These are phyloP conservation scores for Friedmanniomyces simplex DNA, from an alignment of 495 filamentous ascomycete genomes.

Conservation along the genomic window DNA sequence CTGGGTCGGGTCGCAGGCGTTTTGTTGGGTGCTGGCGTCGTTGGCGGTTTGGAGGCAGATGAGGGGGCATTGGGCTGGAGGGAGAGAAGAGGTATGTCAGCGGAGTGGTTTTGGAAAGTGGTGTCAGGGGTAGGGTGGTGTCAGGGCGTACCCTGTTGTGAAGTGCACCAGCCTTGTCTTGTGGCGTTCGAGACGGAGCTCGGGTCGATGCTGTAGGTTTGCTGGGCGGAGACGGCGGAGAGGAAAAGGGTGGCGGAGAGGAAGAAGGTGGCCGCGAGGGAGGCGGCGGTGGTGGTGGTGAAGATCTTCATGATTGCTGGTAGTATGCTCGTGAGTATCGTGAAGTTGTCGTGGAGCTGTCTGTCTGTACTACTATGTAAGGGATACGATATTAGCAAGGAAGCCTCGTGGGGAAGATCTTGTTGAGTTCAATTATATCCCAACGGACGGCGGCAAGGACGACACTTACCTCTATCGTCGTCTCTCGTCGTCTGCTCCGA, in stretches of 20 bases:
- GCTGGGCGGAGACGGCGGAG: slow-evolving; percentile 28
- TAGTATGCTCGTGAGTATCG: too few species aligned
- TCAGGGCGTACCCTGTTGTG: slow-evolving; percentile 13
- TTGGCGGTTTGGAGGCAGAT: slow-evolving; percentile 64
- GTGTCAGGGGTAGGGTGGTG: slow-evolving; percentile 7
- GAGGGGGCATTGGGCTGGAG: slow-evolving; percentile 32
- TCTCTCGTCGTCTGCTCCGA: too few species aligned
- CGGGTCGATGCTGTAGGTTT: slow-evolving; percentile 49
- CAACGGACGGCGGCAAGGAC: too few species aligned
- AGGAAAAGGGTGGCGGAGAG: slow-evolving; percentile 20
- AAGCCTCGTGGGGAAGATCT: too few species aligned
- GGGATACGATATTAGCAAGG: too few species aligned
- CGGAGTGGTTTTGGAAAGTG: not conserved
- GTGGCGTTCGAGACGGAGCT: slow-evolving; percentile 36
- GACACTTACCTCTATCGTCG: too few species aligned
- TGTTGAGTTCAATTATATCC: too few species aligned
- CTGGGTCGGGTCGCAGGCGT: slow-evolving; percentile 56
- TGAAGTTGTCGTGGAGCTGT: too few species aligned
- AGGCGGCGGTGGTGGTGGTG: slow-evolving; percentile 22
- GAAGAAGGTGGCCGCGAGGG: slow-evolving; percentile 17
- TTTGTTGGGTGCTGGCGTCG: slow-evolving; percentile 41
- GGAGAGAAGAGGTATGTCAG: not conserved
- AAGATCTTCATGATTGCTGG: slow-evolving; percentile 14
- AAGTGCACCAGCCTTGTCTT: slow-evolving; percentile 18
- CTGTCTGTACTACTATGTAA: too few species aligned